Evolutionary conservation across 306 rosid genomes (phyloP).

Genomic region (Castanea crenata): DNA sequence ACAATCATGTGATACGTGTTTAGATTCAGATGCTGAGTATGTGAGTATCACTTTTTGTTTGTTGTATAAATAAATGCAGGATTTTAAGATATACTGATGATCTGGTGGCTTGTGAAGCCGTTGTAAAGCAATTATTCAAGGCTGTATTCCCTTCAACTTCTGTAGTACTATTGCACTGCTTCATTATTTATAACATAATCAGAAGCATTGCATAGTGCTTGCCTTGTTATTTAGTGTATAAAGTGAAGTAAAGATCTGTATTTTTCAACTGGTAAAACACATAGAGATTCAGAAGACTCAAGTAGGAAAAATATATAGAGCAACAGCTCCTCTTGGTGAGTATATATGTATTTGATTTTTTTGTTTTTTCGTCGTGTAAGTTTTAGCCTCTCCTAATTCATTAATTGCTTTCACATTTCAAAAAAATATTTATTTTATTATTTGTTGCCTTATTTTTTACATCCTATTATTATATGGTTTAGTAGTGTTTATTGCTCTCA

Average conservation of each 20-base stretch:
- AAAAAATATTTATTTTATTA: neutral
- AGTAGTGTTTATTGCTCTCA: neutral
- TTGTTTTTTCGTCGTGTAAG: neutral
- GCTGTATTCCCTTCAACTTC: slow-evolving; percentile 34
- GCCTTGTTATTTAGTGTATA: slow-evolving; percentile 60
- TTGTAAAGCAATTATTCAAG: slow-evolving; percentile 39
- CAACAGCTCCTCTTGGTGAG: slow-evolving; percentile 69
- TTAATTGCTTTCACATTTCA: neutral
- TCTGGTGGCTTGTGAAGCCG: slow-evolving; percentile 39
- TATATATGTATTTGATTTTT: slow-evolving; percentile 26
- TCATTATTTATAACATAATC: slow-evolving; percentile 33
- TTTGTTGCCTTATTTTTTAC: neutral
- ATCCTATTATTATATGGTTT: neutral
- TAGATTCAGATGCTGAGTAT: neutral
- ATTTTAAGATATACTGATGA: slow-evolving; percentile 54
- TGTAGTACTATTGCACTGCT: slow-evolving; percentile 34
- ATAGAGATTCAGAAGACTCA: slow-evolving; percentile 62
- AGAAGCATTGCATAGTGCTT: slow-evolving; percentile 65
- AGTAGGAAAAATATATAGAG: slow-evolving; percentile 62
- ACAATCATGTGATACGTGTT: neutral
- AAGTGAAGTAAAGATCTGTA: slow-evolving; percentile 61
- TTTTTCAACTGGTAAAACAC: slow-evolving; percentile 43
- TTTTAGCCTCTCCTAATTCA: neutral
- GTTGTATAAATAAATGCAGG: slow-evolving; percentile 57
- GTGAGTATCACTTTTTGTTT: slow-evolving; percentile 25